Percentiles rank a stretch among this genome's conserved stretches.
Conservation (phyloP, 352 stramenopile species). For the Phytophthora quininea region DNA sequence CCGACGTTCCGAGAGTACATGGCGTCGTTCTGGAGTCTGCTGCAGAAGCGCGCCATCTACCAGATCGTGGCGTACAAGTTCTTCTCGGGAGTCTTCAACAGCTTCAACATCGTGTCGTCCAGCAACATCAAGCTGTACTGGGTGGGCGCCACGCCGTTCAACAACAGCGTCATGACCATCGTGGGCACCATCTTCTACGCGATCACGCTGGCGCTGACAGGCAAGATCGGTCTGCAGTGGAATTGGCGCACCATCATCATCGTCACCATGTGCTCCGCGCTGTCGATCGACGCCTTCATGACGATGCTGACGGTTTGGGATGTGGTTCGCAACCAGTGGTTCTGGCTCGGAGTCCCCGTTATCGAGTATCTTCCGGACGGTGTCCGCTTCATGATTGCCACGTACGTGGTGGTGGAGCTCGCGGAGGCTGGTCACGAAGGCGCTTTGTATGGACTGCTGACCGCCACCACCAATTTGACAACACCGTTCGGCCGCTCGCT, state of each 20-base stretch:
- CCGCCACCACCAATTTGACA: conserved; percentile 55
- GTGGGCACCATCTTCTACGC: conserved; percentile 52
- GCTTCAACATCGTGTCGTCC: conserved; percentile 58
- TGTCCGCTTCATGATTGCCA: conserved; percentile 64
- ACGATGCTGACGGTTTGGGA: conserved; percentile 63
- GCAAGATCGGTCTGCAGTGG: conserved; percentile 56
- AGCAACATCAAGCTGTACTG: conserved; percentile 59
- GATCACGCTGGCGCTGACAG: conserved; percentile 43
- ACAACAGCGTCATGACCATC: conserved; percentile 58
- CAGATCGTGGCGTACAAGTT: conserved; percentile 67
- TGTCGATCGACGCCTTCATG: conserved; percentile 53
- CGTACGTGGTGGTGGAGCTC: conserved; percentile 70
- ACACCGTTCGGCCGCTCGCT: conserved; percentile 49
- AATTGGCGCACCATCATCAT: conserved; percentile 64
- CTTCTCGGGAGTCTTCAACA: conserved; percentile 62
- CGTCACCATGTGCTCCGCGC: conserved; percentile 37
- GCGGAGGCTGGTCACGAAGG: conserved; percentile 56
- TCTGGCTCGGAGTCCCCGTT: conserved; percentile 61
- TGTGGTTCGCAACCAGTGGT: conserved; percentile 67
- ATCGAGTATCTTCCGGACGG: conserved; percentile 57
- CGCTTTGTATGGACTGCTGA: conserved; percentile 61
- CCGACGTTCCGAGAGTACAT: conserved; percentile 39
- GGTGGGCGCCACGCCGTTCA: conserved; percentile 62
- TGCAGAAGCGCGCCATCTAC: conserved; percentile 50
- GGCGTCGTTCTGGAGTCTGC: conserved; percentile 47